These are phyloP conservation scores for Populus davidiana DNA, from an alignment of 345 rosid species.

Conservation along the genomic window DNA sequence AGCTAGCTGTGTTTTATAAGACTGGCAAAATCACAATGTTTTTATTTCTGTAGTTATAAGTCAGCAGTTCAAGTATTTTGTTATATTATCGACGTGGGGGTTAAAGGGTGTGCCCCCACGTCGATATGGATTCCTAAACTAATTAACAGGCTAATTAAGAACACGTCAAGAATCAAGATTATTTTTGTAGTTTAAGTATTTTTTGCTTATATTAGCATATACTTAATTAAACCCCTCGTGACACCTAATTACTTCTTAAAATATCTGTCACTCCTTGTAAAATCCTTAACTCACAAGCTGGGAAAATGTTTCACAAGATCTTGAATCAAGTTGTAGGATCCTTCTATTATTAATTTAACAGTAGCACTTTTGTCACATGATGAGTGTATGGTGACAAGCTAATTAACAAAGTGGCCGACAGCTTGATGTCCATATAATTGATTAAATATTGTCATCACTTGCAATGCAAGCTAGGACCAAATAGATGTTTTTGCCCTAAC, in stretches of 20 bases:
- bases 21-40: no score
- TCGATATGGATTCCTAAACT: no score
- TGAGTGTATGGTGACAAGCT: neutral
- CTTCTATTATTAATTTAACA: neutral
- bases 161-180: no score
- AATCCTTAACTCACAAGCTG: neutral
- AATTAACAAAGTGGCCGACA: neutral
- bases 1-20: no score
- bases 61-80: no score
- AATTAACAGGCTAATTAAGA: no score
- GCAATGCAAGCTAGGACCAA: neutral
- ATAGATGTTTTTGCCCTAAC: no score
- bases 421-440: constrained; percentile 1
- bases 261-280: no score
- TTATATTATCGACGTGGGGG: no score
- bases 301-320: neutral
- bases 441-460: neutral
- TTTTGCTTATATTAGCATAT: no score
- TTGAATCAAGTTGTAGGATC: neutral
- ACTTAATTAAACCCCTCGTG: neutral
- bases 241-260: neutral
- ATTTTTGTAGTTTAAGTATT: neutral
- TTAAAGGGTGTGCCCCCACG: no score
- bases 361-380: constrained; percentile 2
- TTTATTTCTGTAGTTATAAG: no score